Base-by-base conservation (phyloP, 495 filamentous ascomycete species). In the Neurospora sp. region DNA sequence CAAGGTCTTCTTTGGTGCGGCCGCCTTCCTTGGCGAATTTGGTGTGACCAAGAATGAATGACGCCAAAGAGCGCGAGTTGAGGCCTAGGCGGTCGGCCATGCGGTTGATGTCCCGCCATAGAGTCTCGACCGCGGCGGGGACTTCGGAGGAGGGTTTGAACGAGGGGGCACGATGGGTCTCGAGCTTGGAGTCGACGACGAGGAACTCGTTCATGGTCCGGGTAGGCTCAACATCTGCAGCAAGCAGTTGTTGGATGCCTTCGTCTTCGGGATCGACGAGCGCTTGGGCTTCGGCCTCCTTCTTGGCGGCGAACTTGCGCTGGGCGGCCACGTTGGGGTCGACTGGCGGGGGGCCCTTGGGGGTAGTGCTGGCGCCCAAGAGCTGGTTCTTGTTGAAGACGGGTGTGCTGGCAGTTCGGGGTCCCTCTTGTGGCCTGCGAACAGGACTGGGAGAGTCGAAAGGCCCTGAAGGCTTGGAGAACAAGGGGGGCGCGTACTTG, bases 61-160 rank as follows among this genome's bases (percentile, higher is more conserved):
- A 86, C 65, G 89, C 83, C 37, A 99, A 80, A 12, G 90, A 88
- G 5, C 93, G 89, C 37, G 91, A 89, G 79, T 98, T 98, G 40
- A 98, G 85, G 8, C 94, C 96, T 22, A 98, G 81, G 3, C 92
- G 94, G 77, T 98, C 94, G 38, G 98, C 87, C 96, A 98, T 99
- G 14, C 91, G 92, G 80, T 98, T 98, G 76, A 97, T 93, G 75
- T 98, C 96, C 16, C 93, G 87, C 81, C 94, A 98, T 1, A 98
- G 83, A 35, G 89, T 86, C 79, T 98, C 96, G 72, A 84, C 80
- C 1, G 78, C 78, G n/a, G 65, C 71, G 1, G 80, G 78, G 0
- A 81, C 71, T 39, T 79, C 74, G 22, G 94, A 92, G 75, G 93
- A 88, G 87, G 89, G 65, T n/a, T 68, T 73, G 27, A 69, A 14